These are phyloP conservation scores for Apocynum venetum DNA, from an alignment of 257 asterid genomes.

Conservation along the genomic window DNA sequence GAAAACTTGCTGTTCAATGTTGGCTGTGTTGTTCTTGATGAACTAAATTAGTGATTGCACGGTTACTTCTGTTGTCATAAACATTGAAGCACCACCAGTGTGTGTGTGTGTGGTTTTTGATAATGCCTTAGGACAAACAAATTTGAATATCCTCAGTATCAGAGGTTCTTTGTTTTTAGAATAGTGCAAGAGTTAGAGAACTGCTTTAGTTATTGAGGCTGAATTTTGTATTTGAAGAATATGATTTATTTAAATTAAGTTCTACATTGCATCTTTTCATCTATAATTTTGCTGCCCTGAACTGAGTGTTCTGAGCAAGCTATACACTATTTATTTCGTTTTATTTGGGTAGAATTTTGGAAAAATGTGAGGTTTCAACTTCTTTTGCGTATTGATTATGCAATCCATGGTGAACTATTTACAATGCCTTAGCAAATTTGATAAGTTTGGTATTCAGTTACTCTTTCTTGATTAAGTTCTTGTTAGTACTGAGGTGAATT, in stretches of 20 bases:
- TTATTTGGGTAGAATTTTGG: background rate
- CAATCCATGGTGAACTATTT: background rate
- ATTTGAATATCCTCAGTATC: background rate
- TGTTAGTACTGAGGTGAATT: background rate
- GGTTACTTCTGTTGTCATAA: too few species aligned
- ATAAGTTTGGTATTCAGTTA: background rate
- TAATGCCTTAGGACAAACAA: background rate
- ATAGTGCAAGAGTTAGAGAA: background rate
- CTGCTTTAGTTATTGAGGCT: background rate
- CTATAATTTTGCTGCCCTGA: background rate
- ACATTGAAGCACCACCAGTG: background rate
- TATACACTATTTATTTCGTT: background rate
- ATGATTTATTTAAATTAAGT: background rate
- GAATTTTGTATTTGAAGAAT: background rate
- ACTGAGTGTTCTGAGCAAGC: background rate
- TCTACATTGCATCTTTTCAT: too few species aligned
- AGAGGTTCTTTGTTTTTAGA: background rate
- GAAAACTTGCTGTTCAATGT: background rate
- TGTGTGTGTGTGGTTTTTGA: too few species aligned
- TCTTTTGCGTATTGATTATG: background rate
- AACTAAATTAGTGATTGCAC: too few species aligned
- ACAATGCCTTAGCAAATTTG: background rate
- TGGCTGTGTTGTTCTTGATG: too few species aligned
- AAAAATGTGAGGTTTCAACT: background rate
- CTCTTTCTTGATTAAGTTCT: background rate